Conservation (phyloP, 306 rosid genomes). For the Dryas alaskensis region DNA sequence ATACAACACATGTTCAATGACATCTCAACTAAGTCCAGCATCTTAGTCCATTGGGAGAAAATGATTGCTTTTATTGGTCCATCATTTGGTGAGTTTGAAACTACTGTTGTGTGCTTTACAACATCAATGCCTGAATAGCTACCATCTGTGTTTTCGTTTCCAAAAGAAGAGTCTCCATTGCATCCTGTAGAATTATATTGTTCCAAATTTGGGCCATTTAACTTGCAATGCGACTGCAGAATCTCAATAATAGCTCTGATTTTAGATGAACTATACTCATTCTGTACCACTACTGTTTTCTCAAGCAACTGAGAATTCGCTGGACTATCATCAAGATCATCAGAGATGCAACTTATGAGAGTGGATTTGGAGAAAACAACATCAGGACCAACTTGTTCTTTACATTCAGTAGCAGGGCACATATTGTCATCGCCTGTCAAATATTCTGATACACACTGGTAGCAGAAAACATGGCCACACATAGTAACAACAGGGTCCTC, state of each 20-base stretch:
- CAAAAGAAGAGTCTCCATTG: constrained; percentile 39
- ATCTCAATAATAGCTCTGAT: constrained; percentile 81
- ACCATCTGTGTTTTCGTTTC: constrained; percentile 35
- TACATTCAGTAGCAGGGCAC: constrained; percentile 76
- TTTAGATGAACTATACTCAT: constrained; percentile 77
- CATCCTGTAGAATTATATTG: constrained; percentile 27
- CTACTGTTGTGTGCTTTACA: constrained; percentile 42
- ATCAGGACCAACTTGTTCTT: constrained; percentile 61
- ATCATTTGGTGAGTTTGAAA: constrained; percentile 46
- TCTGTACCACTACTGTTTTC: constrained; percentile 54
- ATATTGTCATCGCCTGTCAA: constrained; percentile 73
- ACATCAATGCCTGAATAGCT: constrained; percentile 33
- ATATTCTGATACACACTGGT: constrained; percentile 79
- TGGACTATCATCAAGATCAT: constrained; percentile 53
- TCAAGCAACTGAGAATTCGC: constrained; percentile 37
- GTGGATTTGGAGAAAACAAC: constrained; percentile 76
- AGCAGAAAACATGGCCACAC: constrained; percentile 97
- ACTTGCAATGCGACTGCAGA: constrained; percentile 48
- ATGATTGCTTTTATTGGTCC: constrained; percentile 69
- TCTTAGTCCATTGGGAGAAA: constrained; percentile 97
- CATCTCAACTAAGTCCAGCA: constrained; percentile 82
- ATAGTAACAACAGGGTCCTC: constrained; percentile 78
- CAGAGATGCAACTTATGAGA: constrained; percentile 65
- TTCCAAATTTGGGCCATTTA: constrained; percentile 34
- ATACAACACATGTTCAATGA: constrained; percentile 48